Base-by-base conservation (phyloP, 257 asterid species). In the Vinca minor region DNA sequence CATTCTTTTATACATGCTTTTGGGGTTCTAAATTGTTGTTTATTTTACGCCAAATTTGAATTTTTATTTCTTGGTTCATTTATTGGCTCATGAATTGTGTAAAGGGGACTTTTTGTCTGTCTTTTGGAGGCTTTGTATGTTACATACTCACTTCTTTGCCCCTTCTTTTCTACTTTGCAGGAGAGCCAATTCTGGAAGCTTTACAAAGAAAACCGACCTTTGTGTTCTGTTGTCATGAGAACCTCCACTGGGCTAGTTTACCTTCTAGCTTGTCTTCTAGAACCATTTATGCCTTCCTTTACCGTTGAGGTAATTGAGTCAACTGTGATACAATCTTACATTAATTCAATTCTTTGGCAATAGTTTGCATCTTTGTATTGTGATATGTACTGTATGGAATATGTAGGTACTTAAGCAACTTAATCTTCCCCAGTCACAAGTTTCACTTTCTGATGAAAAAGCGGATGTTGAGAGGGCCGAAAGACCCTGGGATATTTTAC, bases 131-230 rank as follows among this genome's bases (percentile, higher is more conserved):
- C 35, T 21, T 20, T n/a, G 4, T 54, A 5, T 58, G n/a, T 47
- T 15, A 18, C 15, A 29, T 35, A 20, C 21, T 44, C 34, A 18
- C 9, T 54, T 39, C n/a, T 41, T 41, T 20, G 17, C 9, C 17
- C 18, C 13, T 58, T 18, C 4, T 26, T 14, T 52, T 15, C 5
- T 44, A 35, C 50, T 62, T 73, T 59, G 32, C 64, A 93, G 97
- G 96, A 82, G 68, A 85, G 85, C 75, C 91, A 85, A 79, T 89
- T 89, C 70, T 92, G 98, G 98, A 92, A 83, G 81, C 96, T 92
- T 78, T 92, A 87, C 91, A 92, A 85, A 74, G 96, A 92, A 82
- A 95, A 89, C 64, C 80, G 26, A 26, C 44, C 81, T 64, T 67
- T 86, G 26, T 89, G 98, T 78, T 74, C 88, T 18, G 71, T 89